A percentile compares a stretch with the other conserved stretches of the same genome.
These are phyloP conservation scores for Plasmodium yoelii DNA, from an alignment of 169 alveolate species.

Conservation along the genomic window DNA sequence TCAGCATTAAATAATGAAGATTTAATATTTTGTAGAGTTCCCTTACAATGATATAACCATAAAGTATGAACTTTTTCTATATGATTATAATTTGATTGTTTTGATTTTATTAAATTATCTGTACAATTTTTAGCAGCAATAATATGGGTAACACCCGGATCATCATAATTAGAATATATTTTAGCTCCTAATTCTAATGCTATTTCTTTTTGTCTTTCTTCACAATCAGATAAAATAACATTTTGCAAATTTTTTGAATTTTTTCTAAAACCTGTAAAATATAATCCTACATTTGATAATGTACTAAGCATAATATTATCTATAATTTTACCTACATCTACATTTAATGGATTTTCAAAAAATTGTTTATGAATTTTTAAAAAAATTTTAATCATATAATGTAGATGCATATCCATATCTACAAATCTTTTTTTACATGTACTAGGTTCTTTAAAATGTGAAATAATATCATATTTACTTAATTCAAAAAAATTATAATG, in stretches of 20 bases:
- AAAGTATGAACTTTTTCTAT: conserved; percentile 90
- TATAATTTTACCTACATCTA: conserved; percentile 89
- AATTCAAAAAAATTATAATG: conserved; percentile 92
- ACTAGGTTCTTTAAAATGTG: conserved; percentile 75
- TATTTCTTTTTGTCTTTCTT: conserved; percentile 90
- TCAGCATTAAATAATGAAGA: conserved; percentile 90
- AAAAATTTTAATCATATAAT: conserved; percentile 89
- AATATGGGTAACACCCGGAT: conserved; percentile 90
- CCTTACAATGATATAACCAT: conserved; percentile 93
- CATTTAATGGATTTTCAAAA: conserved; percentile 88
- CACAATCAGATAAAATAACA: conserved; percentile 90
- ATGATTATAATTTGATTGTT: conserved; percentile 83
- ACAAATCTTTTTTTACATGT: conserved; percentile 78
- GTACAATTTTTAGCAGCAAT: conserved; percentile 93
- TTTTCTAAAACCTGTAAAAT: conserved; percentile 92
- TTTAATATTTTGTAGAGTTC: conserved; percentile 87
- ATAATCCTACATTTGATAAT: conserved; percentile 87
- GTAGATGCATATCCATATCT: conserved; percentile 91
- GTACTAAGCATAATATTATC: conserved; percentile 85
- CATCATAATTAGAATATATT: conserved; percentile 84
- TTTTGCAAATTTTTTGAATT: conserved; percentile 85
- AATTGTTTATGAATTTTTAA: conserved; percentile 89
- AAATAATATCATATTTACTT: conserved; percentile 79
- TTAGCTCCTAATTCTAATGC: conserved; percentile 91
- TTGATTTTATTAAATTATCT: conserved; percentile 88